phyloP scores from a whole-genome alignment of 2,329 filamentous ascomycete species.

The Dactylellina leptospora region DNA sequence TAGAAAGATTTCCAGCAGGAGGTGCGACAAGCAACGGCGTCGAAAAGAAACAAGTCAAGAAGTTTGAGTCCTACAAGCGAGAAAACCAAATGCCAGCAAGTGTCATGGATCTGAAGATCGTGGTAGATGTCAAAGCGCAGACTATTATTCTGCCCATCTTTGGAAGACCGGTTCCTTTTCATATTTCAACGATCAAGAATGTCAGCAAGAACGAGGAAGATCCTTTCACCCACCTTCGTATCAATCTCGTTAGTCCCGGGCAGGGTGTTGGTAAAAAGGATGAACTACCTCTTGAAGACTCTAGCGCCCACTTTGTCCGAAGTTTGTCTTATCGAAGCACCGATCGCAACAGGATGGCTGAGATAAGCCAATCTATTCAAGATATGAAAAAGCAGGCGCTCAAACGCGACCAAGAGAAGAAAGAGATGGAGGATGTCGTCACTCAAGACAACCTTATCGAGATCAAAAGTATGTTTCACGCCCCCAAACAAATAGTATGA shows the following conservation, averaged over 20 bases:
- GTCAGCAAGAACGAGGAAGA: slow-evolving; percentile 97
- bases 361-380: slow-evolving; percentile 90
- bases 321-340: slow-evolving; percentile 94
- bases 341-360: slow-evolving; percentile 85
- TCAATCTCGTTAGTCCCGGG: slow-evolving; percentile 96
- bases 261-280: slow-evolving; percentile 97
- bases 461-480: slow-evolving; percentile 71
- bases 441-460: slow-evolving; percentile 98
- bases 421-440: slow-evolving; percentile 98
- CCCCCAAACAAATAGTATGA: not conserved
- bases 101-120: slow-evolving; percentile 84
- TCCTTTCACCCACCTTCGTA: slow-evolving; percentile 89
- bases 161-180: slow-evolving; percentile 96
- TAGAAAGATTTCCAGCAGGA: slow-evolving; percentile 80
- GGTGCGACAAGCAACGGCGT: slow-evolving; percentile 79
- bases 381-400: slow-evolving; percentile 93
- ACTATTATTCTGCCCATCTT: slow-evolving; percentile 95
- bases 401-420: slow-evolving; percentile 97
- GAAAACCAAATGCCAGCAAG: slow-evolving; percentile 89
- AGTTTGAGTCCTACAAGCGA: slow-evolving; percentile 98
- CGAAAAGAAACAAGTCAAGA: slow-evolving; percentile 98
- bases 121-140: slow-evolving; percentile 88
- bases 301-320: slow-evolving; percentile 91
- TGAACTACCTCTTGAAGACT: slow-evolving; percentile 90
- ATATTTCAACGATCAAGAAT: slow-evolving; percentile 98